phyloP scores from a whole-genome alignment of 2,329 filamentous ascomycete genomes.

The Xylaria sp. region DNA sequence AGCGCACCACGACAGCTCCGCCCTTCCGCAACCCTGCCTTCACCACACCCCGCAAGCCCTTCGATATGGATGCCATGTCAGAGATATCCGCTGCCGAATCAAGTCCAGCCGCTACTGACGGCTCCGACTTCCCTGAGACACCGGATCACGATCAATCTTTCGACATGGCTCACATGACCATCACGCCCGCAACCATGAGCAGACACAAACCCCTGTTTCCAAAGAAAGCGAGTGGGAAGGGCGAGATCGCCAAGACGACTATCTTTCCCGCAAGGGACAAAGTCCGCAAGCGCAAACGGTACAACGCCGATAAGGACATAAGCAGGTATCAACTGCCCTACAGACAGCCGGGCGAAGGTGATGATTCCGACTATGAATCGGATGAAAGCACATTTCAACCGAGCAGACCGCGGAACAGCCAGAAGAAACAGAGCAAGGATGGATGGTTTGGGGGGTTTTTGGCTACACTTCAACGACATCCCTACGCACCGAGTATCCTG shows the following conservation, averaged over 20 bases:
- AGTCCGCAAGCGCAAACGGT: conserved; percentile 65
- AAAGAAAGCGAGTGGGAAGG: conserved; percentile 66
- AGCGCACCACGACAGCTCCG: conserved; percentile 56
- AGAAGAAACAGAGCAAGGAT: conserved; percentile 46
- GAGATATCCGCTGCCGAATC: conserved; percentile 68
- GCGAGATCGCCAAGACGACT: conserved; percentile 65
- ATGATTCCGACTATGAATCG: conserved; percentile 61
- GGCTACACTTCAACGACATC: conserved; percentile 64
- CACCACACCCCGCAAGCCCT: conserved; percentile 68
- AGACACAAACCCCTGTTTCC: conserved; percentile 53
- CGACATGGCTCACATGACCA: conserved; percentile 55
- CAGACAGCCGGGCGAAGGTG: conserved; percentile 54
- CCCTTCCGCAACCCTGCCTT: conserved; percentile 72
- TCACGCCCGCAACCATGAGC: conserved; percentile 60
- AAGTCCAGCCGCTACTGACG: conserved; percentile 68
- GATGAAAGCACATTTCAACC: conserved; percentile 55
- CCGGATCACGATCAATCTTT: conserved; percentile 61
- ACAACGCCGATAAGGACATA: conserved; percentile 62
- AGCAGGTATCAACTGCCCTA: conserved; percentile 58
- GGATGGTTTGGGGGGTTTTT: conserved; percentile 58
- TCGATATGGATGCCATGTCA: conserved; percentile 63
- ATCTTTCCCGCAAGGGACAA: conserved; percentile 54
- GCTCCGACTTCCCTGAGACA: conserved; percentile 62
- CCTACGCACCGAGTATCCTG: conserved; percentile 67
- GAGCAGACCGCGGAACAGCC: conserved; percentile 35